These are phyloP conservation scores for Lepidopterella palustris DNA, from an alignment of 495 filamentous ascomycete species.

Conservation along the genomic window DNA sequence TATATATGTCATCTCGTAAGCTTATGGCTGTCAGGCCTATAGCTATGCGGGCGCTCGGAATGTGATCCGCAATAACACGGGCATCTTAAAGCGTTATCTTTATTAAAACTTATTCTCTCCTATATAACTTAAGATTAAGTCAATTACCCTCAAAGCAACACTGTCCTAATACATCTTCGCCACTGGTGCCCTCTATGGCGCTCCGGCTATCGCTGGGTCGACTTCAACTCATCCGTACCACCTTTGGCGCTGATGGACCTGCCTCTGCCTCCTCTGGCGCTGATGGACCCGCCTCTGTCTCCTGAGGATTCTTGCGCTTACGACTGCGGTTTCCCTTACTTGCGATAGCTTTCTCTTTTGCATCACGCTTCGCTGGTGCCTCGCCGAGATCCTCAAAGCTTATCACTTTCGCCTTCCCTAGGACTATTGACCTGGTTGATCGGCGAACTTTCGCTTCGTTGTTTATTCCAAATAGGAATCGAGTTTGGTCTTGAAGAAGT, in stretches of 20 bases:
- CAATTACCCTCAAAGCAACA: background rate
- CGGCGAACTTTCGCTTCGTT: too few relatives aligned
- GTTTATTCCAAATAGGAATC: background rate
- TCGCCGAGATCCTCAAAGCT: background rate
- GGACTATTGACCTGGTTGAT: background rate
- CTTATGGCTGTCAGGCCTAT: background rate
- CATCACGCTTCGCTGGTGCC: background rate
- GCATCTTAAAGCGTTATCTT: background rate
- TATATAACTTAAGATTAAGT: background rate
- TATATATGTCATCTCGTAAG: background rate
- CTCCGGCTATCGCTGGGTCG: too few relatives aligned
- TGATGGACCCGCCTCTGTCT: background rate
- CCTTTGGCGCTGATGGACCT: background rate
- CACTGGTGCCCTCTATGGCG: background rate
- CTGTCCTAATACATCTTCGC: background rate
- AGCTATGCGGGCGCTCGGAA: background rate
- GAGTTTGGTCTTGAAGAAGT: background rate
- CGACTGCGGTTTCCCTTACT: background rate
- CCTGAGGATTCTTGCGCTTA: background rate
- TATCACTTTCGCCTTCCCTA: background rate
- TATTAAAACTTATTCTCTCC: background rate
- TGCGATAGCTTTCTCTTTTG: too few relatives aligned
- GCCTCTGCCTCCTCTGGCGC: background rate
- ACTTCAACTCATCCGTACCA: too few relatives aligned
- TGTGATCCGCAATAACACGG: background rate